These are phyloP conservation scores for Talaromyces proteolyticus DNA, from an alignment of 495 filamentous ascomycete genomes.

Conservation along the genomic window DNA sequence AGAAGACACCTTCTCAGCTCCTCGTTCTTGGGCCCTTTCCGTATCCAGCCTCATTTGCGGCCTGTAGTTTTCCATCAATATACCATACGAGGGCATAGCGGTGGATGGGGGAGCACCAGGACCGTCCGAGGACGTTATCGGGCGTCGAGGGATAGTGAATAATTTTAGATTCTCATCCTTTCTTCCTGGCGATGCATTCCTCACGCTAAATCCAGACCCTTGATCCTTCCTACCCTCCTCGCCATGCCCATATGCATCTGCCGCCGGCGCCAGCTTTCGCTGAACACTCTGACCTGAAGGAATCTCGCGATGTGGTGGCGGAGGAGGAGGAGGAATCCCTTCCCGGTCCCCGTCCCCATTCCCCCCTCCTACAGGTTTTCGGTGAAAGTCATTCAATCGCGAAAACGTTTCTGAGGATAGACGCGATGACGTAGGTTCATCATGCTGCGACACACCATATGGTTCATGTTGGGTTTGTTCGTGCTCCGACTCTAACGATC, in stretches of 20 bases:
- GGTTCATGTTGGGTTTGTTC: too few species aligned
- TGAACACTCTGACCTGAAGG: not conserved
- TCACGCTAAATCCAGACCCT: not conserved
- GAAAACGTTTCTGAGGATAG: slow-evolving; percentile 10
- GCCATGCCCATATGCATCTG: not conserved
- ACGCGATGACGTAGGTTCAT: not conserved
- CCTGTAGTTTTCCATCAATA: too few species aligned
- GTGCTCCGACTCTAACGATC: slow-evolving; percentile 35
- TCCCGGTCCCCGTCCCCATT: too few species aligned
- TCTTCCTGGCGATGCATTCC: not conserved
- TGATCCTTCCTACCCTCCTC: not conserved
- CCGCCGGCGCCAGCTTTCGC: not conserved
- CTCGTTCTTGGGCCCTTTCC: not conserved
- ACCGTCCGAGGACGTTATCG: not conserved
- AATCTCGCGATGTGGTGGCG: slow-evolving; percentile 8
- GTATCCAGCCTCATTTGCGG: not conserved
- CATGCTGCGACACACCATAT: too few species aligned
- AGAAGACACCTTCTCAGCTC: not conserved
- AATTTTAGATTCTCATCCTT: not conserved
- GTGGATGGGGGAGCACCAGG: not conserved
- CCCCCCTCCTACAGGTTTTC: slow-evolving; percentile 31
- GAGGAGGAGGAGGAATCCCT: slow-evolving; percentile 8
- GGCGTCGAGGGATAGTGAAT: slow-evolving; percentile 5
- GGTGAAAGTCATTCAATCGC: slow-evolving; percentile 28
- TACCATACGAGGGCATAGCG: too few species aligned